Base-by-base conservation (phyloP, 2,329 filamentous ascomycete genomes). In the Pseudocercospora fijiensis region DNA sequence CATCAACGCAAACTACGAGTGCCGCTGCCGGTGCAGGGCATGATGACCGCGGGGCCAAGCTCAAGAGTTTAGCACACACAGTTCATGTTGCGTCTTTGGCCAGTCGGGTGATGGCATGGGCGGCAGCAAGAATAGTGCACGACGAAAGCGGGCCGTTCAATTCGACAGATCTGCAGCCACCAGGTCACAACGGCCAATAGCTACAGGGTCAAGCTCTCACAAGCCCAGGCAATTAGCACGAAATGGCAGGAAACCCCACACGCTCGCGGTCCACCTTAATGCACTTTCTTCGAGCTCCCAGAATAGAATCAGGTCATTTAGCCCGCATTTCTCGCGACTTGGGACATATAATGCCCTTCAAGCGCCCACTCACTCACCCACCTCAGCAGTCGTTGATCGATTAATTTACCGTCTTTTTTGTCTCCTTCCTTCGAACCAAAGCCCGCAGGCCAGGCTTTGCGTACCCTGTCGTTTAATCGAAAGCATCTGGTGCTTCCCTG, bases 381-480 rank as follows among this genome's bases (percentile, higher is more conserved):
- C 73, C 73, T 77, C 74, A 77, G 74, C 69, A 66, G 72, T 74
- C 73, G 70, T 72, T 71, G 70, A 72, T 70, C 77, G 76, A 78
- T 77, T 81, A 82, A 82, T 82, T 81, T 80, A 76, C 76, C 77
- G 71, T 70, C 72, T 71, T 76, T 74, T 71, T 68, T 66, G 70
- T 62, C 61, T 68, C 72, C 74, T 76, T 73, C 70, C 74, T 76
- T 74, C 71, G 73, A 70, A 63, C 68, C 64, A 72, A 76, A 76
- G 78, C 78, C 77, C 76, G 80, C 80, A 77, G 79, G 80, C 76
- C 79, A 80, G 78, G 77, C 79, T 80, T 64, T 74, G 75, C 72
- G 64, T 72, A 72, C 74, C 76, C 78, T 80, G 77, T 80, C 78
- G 69, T 69, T 75, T 74, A 75, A 75, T 76, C 72, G 72, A 69